These are phyloP conservation scores for Microsporum canis DNA, from an alignment of 2,329 filamentous ascomycete species.

Conservation along the genomic window DNA sequence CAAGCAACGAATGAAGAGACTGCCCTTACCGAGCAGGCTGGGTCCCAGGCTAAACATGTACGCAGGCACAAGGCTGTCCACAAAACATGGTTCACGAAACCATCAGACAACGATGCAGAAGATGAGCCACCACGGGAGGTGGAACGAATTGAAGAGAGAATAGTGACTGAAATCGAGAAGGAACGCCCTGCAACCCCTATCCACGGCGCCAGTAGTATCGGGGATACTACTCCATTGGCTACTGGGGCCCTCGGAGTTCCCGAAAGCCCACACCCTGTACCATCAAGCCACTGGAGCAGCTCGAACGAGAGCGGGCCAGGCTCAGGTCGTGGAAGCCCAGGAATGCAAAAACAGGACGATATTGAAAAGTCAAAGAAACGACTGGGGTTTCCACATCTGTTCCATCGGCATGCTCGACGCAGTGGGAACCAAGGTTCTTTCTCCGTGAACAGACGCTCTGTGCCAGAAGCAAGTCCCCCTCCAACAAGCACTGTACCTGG, in stretches of 20 bases:
- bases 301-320: background rate
- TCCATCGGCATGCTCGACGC: background rate
- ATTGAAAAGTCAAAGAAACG: background rate
- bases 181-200: background rate
- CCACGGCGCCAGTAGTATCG: background rate
- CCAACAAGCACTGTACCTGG: background rate
- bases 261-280: background rate
- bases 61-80: background rate
- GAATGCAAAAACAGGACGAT: background rate
- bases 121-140: background rate
- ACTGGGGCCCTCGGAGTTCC: background rate
- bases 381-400: slow-evolving; percentile 5
- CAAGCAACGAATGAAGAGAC: background rate
- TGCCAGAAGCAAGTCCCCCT: background rate
- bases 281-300: slow-evolving; percentile 2
- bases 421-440: slow-evolving; percentile 10
- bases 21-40: background rate
- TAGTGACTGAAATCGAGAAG: slow-evolving; percentile 1
- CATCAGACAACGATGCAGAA: background rate
- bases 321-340: background rate
- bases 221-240: background rate
- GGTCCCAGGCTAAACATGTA: background rate
- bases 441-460: slow-evolving; percentile 7
- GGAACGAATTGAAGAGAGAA: background rate
- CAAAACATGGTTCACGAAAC: background rate